Evolutionary conservation across 2,329 filamentous ascomycete genomes (phyloP).

Genomic region (Didymella pinodella): DNA sequence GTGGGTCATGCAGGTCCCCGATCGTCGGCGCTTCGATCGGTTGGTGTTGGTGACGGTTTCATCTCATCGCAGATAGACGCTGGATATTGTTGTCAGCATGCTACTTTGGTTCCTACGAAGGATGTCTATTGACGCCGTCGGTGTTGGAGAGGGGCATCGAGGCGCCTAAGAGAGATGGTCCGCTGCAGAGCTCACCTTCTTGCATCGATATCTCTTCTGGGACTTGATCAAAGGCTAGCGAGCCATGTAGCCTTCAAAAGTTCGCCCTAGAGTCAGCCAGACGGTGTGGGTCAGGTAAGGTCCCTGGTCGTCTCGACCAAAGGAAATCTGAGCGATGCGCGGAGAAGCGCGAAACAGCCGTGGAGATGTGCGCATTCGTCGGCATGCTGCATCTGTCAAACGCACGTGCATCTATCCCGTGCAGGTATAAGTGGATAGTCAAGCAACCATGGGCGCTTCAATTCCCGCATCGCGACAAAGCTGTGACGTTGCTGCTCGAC

Average conservation of each 20-base stretch:
- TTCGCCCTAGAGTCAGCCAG: background rate
- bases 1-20: constrained; percentile 15
- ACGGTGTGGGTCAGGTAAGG: background rate
- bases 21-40: constrained; percentile 14
- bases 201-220: background rate
- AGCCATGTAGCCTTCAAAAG: background rate
- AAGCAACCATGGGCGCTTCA: constrained; percentile 5
- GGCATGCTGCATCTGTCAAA: constrained; percentile 5
- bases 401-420: constrained; percentile 3
- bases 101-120: background rate
- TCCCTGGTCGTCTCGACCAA: background rate
- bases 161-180: background rate
- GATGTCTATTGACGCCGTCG: background rate
- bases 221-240: background rate
- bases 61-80: constrained; percentile 3
- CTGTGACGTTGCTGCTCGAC: no score
- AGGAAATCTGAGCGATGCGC: constrained; percentile 6
- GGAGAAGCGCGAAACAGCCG: constrained; percentile 12
- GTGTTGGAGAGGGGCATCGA: background rate
- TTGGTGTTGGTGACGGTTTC: constrained; percentile 12
- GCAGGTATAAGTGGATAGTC: background rate
- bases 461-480: constrained; percentile 2
- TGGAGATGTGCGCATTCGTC: constrained; percentile 6
- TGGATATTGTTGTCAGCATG: background rate
- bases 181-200: background rate